phyloP scores from a whole-genome alignment of 352 stramenopile species.

The Globisporangium rhizosaccharum region DNA sequence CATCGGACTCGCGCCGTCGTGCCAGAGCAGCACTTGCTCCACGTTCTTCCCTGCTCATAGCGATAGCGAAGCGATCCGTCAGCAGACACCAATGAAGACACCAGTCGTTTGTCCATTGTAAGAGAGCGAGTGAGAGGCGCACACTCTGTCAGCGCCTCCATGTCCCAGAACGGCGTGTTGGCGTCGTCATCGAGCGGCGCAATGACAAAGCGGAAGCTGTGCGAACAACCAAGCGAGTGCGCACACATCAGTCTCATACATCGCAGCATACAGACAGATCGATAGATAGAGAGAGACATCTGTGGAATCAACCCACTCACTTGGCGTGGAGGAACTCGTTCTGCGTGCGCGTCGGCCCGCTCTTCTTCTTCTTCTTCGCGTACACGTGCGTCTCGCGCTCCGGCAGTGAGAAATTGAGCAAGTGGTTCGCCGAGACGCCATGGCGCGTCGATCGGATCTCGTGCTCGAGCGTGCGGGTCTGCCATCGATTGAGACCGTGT shows the following conservation, averaged over 20 bases:
- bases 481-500: not conserved
- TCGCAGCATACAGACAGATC: not conserved
- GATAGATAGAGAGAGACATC: too few relatives aligned
- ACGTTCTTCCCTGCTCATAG: conserved; percentile 66
- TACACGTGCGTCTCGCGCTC: conserved; percentile 51
- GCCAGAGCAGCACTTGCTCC: conserved; percentile 77
- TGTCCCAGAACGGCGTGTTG: conserved; percentile 53
- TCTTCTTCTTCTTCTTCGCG: conserved; percentile 54
- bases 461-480: conserved; percentile 54
- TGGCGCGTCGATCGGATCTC: conserved; percentile 56
- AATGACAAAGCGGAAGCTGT: conserved; percentile 81
- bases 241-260: not conserved
- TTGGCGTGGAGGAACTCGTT: conserved; percentile 85
- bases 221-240: not conserved
- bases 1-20: conserved; percentile 48
- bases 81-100: not conserved
- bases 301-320: conserved; percentile 26
- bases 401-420: conserved; percentile 80
- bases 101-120: not conserved
- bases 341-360: conserved; percentile 50
- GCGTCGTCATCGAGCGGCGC: conserved; percentile 41
- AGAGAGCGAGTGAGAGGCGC: conserved; percentile 16
- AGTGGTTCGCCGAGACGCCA: conserved; percentile 71
- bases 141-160: conserved; percentile 80
- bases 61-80: conserved; percentile 1